Percentiles rank a stretch among this genome's conserved stretches.
phyloP scores from a whole-genome alignment of 2,329 filamentous ascomycete genomes.

The Drechmeria coniospora region DNA sequence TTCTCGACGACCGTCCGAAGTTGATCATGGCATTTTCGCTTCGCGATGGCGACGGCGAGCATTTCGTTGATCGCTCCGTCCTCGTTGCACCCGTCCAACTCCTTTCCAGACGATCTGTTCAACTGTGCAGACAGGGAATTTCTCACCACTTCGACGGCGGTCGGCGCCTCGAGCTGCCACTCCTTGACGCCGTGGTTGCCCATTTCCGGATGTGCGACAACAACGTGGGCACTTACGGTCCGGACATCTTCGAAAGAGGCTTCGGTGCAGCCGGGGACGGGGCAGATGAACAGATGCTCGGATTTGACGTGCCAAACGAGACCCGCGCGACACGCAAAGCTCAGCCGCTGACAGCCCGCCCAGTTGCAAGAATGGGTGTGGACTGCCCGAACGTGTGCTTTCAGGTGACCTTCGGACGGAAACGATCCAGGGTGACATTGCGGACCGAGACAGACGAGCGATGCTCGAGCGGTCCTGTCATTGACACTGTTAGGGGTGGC shows the following conservation, averaged over 20 bases:
- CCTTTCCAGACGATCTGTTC: slow-evolving; percentile 1
- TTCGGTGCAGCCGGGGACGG: slow-evolving; percentile 21
- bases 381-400: slow-evolving; percentile 10
- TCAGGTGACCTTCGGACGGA: slow-evolving; percentile 9
- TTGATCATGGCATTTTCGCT: slow-evolving; percentile 20
- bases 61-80: neutral
- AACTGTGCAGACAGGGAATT: neutral
- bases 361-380: slow-evolving; percentile 24
- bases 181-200: slow-evolving; percentile 9
- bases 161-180: slow-evolving; percentile 11
- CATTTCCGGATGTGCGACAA: slow-evolving; percentile 16
- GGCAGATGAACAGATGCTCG: slow-evolving; percentile 27
- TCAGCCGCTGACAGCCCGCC: slow-evolving; percentile 19
- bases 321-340: slow-evolving; percentile 21
- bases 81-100: neutral
- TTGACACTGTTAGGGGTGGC: slow-evolving; percentile 10
- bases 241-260: slow-evolving; percentile 17
- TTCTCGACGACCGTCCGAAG: slow-evolving; percentile 19
- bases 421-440: slow-evolving; percentile 13
- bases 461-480: slow-evolving; percentile 2
- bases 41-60: slow-evolving; percentile 15
- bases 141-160: neutral
- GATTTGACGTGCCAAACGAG: slow-evolving; percentile 27
- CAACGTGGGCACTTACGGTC: slow-evolving; percentile 22
- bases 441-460: slow-evolving; percentile 11